These are phyloP conservation scores for Globisporangium paroecandrum DNA, from an alignment of 352 stramenopile species.

Conservation along the genomic window DNA sequence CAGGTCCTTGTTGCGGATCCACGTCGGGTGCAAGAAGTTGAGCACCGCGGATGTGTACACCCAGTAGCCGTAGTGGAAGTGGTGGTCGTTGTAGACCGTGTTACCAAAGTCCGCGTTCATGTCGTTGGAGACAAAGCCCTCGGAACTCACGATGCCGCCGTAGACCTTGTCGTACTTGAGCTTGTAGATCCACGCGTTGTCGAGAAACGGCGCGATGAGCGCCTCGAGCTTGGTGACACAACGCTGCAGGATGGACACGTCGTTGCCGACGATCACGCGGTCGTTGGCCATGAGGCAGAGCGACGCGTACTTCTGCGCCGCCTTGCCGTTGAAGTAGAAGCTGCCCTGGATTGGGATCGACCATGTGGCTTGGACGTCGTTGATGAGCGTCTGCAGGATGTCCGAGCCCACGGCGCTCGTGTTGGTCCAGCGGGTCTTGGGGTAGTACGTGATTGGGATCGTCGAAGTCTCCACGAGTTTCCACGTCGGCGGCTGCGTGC, in stretches of 20 bases:
- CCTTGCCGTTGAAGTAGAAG: conserved; percentile 79
- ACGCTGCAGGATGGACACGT: conserved; percentile 48
- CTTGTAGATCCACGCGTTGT: conserved; percentile 61
- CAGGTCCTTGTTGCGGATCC: conserved; percentile 40
- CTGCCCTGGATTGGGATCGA: conserved; percentile 44
- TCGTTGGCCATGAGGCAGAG: conserved; percentile 77
- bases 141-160: conserved; percentile 59
- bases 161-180: conserved; percentile 63
- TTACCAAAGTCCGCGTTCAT: conserved; percentile 71
- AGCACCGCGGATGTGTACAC: conserved; percentile 56
- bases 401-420: conserved; percentile 14
- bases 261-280: conserved; percentile 46
- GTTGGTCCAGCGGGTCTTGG: conserved; percentile 31
- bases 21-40: conserved; percentile 71
- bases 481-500: conserved; percentile 40
- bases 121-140: conserved; percentile 50
- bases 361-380: conserved; percentile 57
- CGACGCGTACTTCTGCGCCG: conserved; percentile 69
- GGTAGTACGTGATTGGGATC: conserved; percentile 61
- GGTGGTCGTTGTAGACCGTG: conserved; percentile 75
- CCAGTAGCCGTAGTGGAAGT: conserved; percentile 81
- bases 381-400: conserved; percentile 43
- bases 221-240: conserved; percentile 66
- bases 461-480: conserved; percentile 36
- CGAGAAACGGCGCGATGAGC: conserved; percentile 48